A percentile compares a stretch with the other conserved stretches of the same genome.
phyloP scores from a whole-genome alignment of 805 yeast genomes.

The Schwanniomyces sp. region DNA sequence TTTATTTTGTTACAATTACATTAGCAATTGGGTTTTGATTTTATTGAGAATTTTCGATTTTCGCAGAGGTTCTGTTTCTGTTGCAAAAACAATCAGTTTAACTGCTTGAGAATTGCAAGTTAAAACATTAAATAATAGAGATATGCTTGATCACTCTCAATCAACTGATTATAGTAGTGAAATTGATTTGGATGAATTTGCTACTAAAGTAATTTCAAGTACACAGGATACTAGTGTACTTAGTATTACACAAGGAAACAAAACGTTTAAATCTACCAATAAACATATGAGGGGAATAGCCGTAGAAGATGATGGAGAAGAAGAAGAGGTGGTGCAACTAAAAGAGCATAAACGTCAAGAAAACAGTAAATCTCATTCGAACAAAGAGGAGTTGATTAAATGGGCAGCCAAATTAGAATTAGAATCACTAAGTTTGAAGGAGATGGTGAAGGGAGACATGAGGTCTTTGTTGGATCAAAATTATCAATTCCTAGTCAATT shows the following conservation, averaged over 20 bases:
- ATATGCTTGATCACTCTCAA: constrained; percentile 5
- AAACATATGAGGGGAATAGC: not conserved
- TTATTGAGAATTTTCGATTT: constrained; percentile 1
- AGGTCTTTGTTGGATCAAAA: constrained; percentile 4
- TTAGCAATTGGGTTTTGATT: not conserved
- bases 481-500: not conserved
- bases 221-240: not conserved
- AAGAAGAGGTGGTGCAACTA: not conserved
- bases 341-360: not conserved
- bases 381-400: constrained; percentile 10
- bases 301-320: not conserved
- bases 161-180: constrained; percentile 24
- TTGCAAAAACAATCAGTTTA: not conserved
- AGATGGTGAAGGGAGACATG: constrained; percentile 9
- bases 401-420: constrained; percentile 34
- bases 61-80: not conserved
- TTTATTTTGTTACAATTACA: not conserved
- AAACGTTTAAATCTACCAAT: not conserved
- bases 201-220: not conserved
- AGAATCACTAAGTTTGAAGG: constrained; percentile 26
- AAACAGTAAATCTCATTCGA: not conserved
- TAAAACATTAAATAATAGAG: not conserved
- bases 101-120: not conserved
- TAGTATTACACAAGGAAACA: not conserved
- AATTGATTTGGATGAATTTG: constrained; percentile 10